Percentiles rank a stretch among this genome's conserved stretches.
Conservation (phyloP, 805 yeast species). For the Lachancea sp. region DNA sequence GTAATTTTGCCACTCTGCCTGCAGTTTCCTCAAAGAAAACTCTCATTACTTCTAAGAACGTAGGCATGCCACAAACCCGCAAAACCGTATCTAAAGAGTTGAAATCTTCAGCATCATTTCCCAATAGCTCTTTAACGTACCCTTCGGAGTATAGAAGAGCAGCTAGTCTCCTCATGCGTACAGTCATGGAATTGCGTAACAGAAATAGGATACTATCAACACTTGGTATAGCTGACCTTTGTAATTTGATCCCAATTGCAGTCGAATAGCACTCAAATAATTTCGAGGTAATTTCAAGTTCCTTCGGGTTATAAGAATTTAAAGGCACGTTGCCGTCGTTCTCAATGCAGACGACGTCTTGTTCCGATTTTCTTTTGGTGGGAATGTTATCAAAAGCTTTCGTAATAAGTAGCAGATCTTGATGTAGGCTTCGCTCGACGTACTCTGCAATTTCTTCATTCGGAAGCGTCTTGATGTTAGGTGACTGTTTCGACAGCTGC, state of each 20-base stretch:
- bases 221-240: not conserved
- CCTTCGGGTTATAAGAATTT: not conserved
- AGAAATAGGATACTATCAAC: not conserved
- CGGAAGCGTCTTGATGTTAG: not conserved
- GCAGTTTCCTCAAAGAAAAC: not conserved
- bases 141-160: not conserved
- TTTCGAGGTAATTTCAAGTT: not conserved
- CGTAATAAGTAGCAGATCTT: constrained; percentile 10
- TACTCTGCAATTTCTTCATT: not conserved
- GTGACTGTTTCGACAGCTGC: not conserved
- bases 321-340: too few relatives aligned
- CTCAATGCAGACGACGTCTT: too few relatives aligned
- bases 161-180: constrained; percentile 3
- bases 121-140: not conserved
- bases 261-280: not conserved
- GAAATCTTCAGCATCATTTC: not conserved
- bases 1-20: not conserved
- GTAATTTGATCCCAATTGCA: not conserved
- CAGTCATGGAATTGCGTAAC: constrained; percentile 1
- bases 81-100: not conserved
- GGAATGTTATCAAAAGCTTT: not conserved
- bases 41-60: not conserved
- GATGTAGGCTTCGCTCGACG: constrained; percentile 14
- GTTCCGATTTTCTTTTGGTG: not conserved
- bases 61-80: not conserved